Conservation (phyloP, 2,329 filamentous ascomycete species). For the Tolypocladium album region DNA sequence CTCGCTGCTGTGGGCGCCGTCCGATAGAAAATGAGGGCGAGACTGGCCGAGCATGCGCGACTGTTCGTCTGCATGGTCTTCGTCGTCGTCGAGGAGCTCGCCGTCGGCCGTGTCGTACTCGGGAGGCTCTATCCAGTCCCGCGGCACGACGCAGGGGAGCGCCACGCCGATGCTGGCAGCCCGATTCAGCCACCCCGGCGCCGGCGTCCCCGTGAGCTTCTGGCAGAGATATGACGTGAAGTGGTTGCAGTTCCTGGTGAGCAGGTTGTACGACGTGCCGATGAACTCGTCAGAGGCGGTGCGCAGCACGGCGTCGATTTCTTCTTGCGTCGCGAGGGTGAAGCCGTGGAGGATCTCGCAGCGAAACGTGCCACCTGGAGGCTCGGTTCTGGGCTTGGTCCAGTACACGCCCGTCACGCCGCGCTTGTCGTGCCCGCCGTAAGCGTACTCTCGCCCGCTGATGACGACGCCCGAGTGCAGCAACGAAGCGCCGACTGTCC, state of each 20-base stretch:
- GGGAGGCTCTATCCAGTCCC: constrained; percentile 71
- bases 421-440: constrained; percentile 65
- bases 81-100: constrained; percentile 50
- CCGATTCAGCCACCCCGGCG: constrained; percentile 69
- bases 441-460: constrained; percentile 72
- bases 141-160: constrained; percentile 71
- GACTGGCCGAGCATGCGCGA: constrained; percentile 44
- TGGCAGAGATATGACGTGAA: constrained; percentile 71
- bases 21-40: constrained; percentile 18
- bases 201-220: constrained; percentile 57
- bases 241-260: constrained; percentile 82
- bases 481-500: constrained; percentile 66
- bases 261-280: constrained; percentile 68
- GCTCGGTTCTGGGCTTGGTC: constrained; percentile 61
- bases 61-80: constrained; percentile 37
- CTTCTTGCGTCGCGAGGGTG: constrained; percentile 55
- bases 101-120: constrained; percentile 65
- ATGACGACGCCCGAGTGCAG: constrained; percentile 79
- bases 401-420: constrained; percentile 72
- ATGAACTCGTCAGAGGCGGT: constrained; percentile 61
- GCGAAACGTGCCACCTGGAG: constrained; percentile 68
- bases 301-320: constrained; percentile 62
- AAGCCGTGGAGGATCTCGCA: constrained; percentile 70
- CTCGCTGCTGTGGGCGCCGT: constrained; percentile 14
- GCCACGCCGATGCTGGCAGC: constrained; percentile 76